Evolutionary conservation across 228 moss, liverwort and hornwort genomes (phyloP).

Genomic region (Sphagnum magellanicum): DNA sequence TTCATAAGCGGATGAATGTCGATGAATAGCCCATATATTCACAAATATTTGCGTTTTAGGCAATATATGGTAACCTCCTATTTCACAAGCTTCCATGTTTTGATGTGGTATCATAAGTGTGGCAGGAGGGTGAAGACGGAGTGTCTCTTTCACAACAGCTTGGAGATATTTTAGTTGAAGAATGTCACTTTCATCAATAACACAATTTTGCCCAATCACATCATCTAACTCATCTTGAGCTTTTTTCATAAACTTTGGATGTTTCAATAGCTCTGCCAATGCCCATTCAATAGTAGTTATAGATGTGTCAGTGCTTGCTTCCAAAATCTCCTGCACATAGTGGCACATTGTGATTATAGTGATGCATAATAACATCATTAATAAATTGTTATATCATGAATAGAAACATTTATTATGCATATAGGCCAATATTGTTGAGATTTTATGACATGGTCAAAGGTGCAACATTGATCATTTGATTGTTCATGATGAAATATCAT

Average conservation of each 20-base stretch:
- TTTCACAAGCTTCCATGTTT: constrained; percentile 16
- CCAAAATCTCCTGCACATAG: constrained; percentile 29
- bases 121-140: constrained; percentile 39
- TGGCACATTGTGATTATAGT: no score
- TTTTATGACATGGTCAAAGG: no score
- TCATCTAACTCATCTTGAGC: constrained; percentile 21
- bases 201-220: constrained; percentile 30
- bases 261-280: constrained; percentile 25
- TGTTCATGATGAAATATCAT: no score
- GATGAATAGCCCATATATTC: constrained; percentile 45
- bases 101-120: constrained; percentile 40
- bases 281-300: constrained; percentile 39
- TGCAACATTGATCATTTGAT: no score
- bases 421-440: no score
- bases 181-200: constrained; percentile 23
- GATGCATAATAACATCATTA: no score
- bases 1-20: constrained; percentile 30
- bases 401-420: no score
- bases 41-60: constrained; percentile 32
- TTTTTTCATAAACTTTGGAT: constrained; percentile 12
- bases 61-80: constrained; percentile 35
- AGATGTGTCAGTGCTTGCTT: constrained; percentile 43
- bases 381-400: no score
- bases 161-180: constrained; percentile 28
- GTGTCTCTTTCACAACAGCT: constrained; percentile 39